Conservation (phyloP, 768 basidiomycete species). For the Suillus occidentalis region DNA sequence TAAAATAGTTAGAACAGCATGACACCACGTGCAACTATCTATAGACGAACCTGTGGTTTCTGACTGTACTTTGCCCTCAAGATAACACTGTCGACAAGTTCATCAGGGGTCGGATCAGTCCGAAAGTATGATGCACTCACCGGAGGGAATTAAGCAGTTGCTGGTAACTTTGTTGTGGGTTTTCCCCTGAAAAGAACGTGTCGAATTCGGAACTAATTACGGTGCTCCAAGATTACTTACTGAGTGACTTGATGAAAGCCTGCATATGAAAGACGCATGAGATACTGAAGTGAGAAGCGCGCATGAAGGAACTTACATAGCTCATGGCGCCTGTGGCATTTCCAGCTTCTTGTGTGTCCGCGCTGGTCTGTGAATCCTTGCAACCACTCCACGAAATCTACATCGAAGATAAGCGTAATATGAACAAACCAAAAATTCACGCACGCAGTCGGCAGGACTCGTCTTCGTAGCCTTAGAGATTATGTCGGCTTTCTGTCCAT, state of each 20-base stretch:
- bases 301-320: conserved; percentile 45
- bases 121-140: conserved; percentile 24
- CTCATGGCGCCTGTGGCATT: conserved; percentile 79
- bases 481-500: conserved; percentile 60
- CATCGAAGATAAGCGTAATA: not conserved
- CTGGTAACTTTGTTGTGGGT: conserved; percentile 52
- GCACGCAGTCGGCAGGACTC: conserved; percentile 82
- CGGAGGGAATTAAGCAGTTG: conserved; percentile 47
- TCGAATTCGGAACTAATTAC: not conserved
- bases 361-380: conserved; percentile 81
- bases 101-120: not conserved
- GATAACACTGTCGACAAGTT: conserved; percentile 31
- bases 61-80: conserved; percentile 50
- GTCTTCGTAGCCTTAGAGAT: conserved; percentile 63
- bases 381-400: conserved; percentile 88
- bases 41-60: conserved; percentile 48
- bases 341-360: conserved; percentile 68
- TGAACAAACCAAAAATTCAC: conserved; percentile 29
- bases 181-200: conserved; percentile 33
- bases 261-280: conserved; percentile 13
- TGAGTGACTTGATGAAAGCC: conserved; percentile 60
- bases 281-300: not conserved
- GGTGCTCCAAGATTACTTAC: conserved; percentile 32
- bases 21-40: not conserved
- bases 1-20: conserved; percentile 9